Percentiles rank a stretch among this genome's conserved stretches.
Evolutionary conservation across 805 yeast species (phyloP).

Genomic region (Candida methanosorbosa): DNA sequence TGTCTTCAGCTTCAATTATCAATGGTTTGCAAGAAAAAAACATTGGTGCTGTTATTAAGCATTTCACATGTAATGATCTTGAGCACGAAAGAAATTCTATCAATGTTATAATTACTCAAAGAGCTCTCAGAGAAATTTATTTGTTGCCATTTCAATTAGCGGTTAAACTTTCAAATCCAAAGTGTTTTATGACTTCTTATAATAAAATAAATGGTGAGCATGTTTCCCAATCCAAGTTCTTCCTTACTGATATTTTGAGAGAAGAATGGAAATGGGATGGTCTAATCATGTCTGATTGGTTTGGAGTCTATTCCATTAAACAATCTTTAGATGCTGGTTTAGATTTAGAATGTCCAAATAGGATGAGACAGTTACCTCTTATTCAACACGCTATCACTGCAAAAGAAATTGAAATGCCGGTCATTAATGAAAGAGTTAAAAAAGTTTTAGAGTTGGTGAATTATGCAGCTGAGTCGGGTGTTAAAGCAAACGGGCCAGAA

Average conservation of each 20-base stretch:
- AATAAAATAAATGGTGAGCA: slow-evolving; percentile 57
- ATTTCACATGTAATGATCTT: slow-evolving; percentile 54
- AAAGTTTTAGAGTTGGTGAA: slow-evolving; percentile 39
- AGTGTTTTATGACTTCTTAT: slow-evolving; percentile 53
- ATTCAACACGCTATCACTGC: slow-evolving; percentile 33
- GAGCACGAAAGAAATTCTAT: slow-evolving; percentile 45
- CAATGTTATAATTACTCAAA: slow-evolving; percentile 41
- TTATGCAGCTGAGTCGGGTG: slow-evolving; percentile 30
- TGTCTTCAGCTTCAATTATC: slow-evolving; percentile 37
- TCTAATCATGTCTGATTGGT: slow-evolving; percentile 56
- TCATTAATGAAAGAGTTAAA: slow-evolving; percentile 40
- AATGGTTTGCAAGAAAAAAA: slow-evolving; percentile 46
- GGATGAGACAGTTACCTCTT: slow-evolving; percentile 31
- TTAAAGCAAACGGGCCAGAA: slow-evolving; percentile 33
- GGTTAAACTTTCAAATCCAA: slow-evolving; percentile 41
- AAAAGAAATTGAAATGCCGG: slow-evolving; percentile 30
- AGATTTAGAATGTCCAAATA: slow-evolving; percentile 52
- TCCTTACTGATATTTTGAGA: slow-evolving; percentile 39
- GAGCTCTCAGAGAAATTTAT: slow-evolving; percentile 61
- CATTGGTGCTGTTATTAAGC: slow-evolving; percentile 51
- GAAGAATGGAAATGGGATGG: slow-evolving; percentile 54
- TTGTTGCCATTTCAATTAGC: slow-evolving; percentile 58
- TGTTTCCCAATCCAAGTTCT: slow-evolving; percentile 34
- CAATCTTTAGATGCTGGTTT: slow-evolving; percentile 45
- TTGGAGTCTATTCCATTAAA: slow-evolving; percentile 41